Evolutionary conservation across 108 stramenopile species (phyloP), one percentile per base, ranked within the genome.

Genomic region (Nitzschia sp.): DNA sequence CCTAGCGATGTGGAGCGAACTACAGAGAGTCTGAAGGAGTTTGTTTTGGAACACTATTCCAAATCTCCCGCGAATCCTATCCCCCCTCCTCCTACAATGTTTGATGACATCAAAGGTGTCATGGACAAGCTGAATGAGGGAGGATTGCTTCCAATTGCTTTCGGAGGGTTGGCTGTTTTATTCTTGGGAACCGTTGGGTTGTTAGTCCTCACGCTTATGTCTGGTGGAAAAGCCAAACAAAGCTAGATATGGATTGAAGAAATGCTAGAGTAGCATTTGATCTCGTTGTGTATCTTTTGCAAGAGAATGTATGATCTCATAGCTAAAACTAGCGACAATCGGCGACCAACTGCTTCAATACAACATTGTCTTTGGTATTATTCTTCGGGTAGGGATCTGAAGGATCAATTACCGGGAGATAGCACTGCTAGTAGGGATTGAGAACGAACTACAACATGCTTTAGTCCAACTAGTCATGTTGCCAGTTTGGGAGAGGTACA

Each of bases 61-160:
- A 0, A 48, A n/a, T 57, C 46, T 25, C 44, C 44, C 7, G 67
- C 51, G 26, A 50, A 67, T 15, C 17, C 66, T 7, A 52, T 67
- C 42, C 73, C 73, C 17, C 44, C 57, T 9, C 73, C 73, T 12
- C 73, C 73, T 12, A 68, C 73, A 2, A 21, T 51, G 10, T 19
- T 68, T 42, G 54, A 67, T 20, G 20, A 51, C 15, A 29, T 67
- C 15, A 25, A 68, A 51, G 66, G 64, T 43, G 34, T 52, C 3
- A 25, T 62, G 15, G 46, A 43, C 14, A 55, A 44, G 41, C n/a
- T 64, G 20, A 17, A 57, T 20, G 63, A 64, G 12, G 50, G 53
- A 24, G 54, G 54, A 8, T 10, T 65, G 51, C 21, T 53, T 14
- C 50, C 51, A 3, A 57, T 57, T 39, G 71, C 71, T 3, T 53